Evolutionary conservation across 2,329 filamentous ascomycete genomes (phyloP), one percentile per base, ranked within the genome.

Genomic region (Elsinoe ampelina): DNA sequence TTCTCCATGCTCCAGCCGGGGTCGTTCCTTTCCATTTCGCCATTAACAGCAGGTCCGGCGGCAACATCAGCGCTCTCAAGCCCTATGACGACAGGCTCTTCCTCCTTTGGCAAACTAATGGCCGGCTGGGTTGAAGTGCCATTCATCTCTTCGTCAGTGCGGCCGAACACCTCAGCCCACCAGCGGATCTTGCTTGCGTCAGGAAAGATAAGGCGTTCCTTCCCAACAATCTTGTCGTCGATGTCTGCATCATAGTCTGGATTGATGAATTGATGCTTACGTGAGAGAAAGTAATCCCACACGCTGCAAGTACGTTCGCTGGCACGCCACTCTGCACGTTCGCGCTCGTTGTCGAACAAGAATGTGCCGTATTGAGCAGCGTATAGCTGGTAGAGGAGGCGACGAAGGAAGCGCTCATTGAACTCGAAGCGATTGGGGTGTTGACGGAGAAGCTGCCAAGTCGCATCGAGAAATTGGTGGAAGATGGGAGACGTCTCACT

Each of bases 321-420:
- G 2, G 51, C 55, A 15, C 48, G 36, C n/a, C 51, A 57, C 32
- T 61, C 51, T 8, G 55, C 50, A 38, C 13, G 82, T 65, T 95
- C 87, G 66, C 90, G 93, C 70, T 98, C 93, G 57, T 83, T 95
- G 72, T 98, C 96, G 72, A 88, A 95, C 4, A 98, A 77, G 68
- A 98, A 98, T 0, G 92, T 96, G 45, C 93, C 93, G 61, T 96
- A 98, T 68, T 98, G 93, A 63, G 91, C 95, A 0, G 92, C 92
- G 68, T 97, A 92, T 1, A 95, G 80, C 68, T 98, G 93, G 67
- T 97, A 98, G 1, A 97, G 77, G 2, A 98, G 76, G 17, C 93
- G 83, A 22, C 89, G 81, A 5, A 98, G 75, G 70, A 98, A 97
- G 3, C 92, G 84, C 69, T 97, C 93, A 63, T 95, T 97, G 72